Percentiles rank a stretch among this genome's conserved stretches.
Evolutionary conservation across 148 eudicot species (phyloP).

Genomic region (Simmondsia chinensis): DNA sequence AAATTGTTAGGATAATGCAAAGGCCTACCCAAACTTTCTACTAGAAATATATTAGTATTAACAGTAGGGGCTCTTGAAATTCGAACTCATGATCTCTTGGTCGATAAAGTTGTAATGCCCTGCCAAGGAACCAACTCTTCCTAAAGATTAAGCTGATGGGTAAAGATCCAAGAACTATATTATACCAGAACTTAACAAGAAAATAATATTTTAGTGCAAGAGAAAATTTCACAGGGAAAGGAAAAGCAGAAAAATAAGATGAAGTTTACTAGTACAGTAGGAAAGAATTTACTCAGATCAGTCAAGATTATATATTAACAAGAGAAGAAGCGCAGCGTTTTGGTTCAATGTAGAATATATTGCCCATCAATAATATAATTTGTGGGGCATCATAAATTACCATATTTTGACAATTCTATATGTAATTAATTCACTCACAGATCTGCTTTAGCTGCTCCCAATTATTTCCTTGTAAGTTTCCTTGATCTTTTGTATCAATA

Average conservation of each 20-base stretch:
- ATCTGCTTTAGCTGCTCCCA: constrained; percentile 44
- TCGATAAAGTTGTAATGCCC: no score
- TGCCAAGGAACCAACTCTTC: no score
- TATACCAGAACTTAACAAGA: no score
- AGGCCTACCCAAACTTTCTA: no score
- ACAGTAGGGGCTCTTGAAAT: no score
- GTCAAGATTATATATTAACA: constrained; percentile 8
- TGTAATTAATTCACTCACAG: not conserved
- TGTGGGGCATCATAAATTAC: constrained; percentile 11
- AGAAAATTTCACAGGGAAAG: not conserved
- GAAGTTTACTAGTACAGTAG: constrained; percentile 16
- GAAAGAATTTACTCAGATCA: constrained; percentile 18
- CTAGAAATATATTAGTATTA: no score
- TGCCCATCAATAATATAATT: constrained; percentile 12
- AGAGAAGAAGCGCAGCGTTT: constrained; percentile 7
- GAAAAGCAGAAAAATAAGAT: no score
- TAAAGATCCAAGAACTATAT: no score
- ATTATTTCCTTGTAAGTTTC: constrained; percentile 52
- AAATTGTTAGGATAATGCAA: no score
- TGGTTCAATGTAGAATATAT: constrained; percentile 5
- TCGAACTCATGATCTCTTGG: no score
- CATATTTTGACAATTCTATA: no score
- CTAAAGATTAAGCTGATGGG: no score
- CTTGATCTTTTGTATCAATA: constrained; percentile 56
- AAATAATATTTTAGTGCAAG: constrained; percentile 12